A percentile compares a stretch with the other conserved stretches of the same genome.
Evolutionary conservation across 164 flowering plant genomes (phyloP).

Genomic region (Vitis labrusca): DNA sequence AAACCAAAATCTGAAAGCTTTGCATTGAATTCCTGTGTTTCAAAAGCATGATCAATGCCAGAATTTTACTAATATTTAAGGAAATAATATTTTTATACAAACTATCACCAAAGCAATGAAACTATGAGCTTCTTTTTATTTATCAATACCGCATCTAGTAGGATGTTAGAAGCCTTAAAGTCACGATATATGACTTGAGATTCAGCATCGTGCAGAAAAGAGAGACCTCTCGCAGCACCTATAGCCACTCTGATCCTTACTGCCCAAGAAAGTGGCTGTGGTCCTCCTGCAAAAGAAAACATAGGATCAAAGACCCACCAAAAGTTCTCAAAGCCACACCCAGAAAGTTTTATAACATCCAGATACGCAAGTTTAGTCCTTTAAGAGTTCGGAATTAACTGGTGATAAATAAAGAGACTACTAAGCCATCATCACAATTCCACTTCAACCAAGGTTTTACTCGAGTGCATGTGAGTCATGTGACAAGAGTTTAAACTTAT

Average conservation of each 20-base stretch:
- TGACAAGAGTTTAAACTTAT: too few species aligned
- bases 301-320: not conserved
- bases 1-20: conserved; percentile 94
- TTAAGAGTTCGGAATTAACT: too few species aligned
- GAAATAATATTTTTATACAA: not conserved
- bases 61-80: not conserved
- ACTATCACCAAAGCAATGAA: not conserved
- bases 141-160: conserved; percentile 71
- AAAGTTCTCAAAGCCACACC: not conserved
- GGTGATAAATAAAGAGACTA: too few species aligned
- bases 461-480: too few species aligned
- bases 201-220: conserved; percentile 77
- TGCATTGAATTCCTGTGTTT: conserved; percentile 74
- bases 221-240: conserved; percentile 87
- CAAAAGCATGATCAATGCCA: not conserved
- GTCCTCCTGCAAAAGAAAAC: conserved; percentile 57
- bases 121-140: not conserved
- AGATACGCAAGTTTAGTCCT: not conserved
- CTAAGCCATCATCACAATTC: too few species aligned
- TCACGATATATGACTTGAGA: conserved; percentile 86
- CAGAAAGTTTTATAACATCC: not conserved
- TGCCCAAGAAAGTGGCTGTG: conserved; percentile 86
- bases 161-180: conserved; percentile 85
- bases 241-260: conserved; percentile 82
- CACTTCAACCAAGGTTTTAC: too few species aligned